Evolutionary conservation across 2,329 filamentous ascomycete species (phyloP).

Genomic region (Spiromastix sp.): DNA sequence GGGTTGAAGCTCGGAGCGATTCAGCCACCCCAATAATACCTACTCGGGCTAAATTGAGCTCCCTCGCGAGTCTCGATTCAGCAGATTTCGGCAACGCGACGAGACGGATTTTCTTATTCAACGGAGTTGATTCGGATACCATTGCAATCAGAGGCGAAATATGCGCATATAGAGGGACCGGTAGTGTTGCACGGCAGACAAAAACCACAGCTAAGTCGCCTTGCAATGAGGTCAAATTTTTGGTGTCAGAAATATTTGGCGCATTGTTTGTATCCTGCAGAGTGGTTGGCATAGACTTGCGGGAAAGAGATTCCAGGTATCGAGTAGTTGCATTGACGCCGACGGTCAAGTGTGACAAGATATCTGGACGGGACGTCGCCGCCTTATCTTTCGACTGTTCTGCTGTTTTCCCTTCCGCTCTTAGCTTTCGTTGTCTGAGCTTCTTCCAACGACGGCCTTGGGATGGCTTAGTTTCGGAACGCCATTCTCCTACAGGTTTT

Average conservation of each 20-base stretch:
- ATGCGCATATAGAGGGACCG: conserved; percentile 14
- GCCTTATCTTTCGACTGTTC: no score
- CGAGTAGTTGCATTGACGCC: background rate
- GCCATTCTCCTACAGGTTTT: conserved; percentile 5
- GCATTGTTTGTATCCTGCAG: background rate
- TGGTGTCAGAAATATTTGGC: no score
- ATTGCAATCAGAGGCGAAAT: conserved; percentile 15
- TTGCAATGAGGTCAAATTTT: background rate
- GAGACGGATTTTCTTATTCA: conserved; percentile 18
- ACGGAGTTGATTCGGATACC: conserved; percentile 9
- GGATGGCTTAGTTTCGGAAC: conserved; percentile 3
- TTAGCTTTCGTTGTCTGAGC: conserved; percentile 5
- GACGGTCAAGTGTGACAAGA: background rate
- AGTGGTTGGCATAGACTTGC: background rate
- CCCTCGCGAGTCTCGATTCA: background rate
- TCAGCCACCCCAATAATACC: background rate
- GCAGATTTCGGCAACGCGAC: conserved; percentile 20
- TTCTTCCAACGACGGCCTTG: conserved; percentile 6
- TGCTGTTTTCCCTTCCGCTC: no score
- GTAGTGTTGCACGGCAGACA: conserved; percentile 11
- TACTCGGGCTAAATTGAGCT: background rate
- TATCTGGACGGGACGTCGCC: background rate
- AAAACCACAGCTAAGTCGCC: conserved; percentile 13
- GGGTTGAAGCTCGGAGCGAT: background rate
- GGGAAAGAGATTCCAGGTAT: no score